Evolutionary conservation across 2,329 filamentous ascomycete genomes (phyloP).

Genomic region (Celoporthe dispersa): DNA sequence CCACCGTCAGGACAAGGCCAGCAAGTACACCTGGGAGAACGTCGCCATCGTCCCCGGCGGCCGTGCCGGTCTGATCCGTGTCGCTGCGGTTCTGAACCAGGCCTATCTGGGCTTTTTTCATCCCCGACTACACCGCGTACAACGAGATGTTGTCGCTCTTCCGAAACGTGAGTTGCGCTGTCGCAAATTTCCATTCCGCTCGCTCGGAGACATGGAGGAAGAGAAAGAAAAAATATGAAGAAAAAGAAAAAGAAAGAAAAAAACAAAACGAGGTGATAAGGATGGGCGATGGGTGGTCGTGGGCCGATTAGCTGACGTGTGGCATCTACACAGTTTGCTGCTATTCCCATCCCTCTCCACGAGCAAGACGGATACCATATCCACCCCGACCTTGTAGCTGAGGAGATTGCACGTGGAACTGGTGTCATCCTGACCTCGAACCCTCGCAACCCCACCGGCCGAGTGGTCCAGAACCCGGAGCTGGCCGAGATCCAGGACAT

Average conservation of each 20-base stretch:
- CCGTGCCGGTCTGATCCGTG: conserved; percentile 88
- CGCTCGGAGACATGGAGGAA: neutral
- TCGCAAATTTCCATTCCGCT: neutral
- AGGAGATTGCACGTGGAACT: conserved; percentile 85
- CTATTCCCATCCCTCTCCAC: conserved; percentile 82
- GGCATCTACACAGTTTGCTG: conserved; percentile 68
- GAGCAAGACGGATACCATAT: conserved; percentile 91
- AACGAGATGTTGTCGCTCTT: conserved; percentile 97
- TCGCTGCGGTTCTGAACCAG: conserved; percentile 91
- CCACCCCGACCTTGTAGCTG: conserved; percentile 88
- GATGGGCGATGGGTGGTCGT: neutral
- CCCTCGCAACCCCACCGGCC: conserved; percentile 90
- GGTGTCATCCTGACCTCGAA: conserved; percentile 93
- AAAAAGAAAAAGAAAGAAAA: neutral
- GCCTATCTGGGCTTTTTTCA: conserved; percentile 94
- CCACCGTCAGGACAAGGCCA: conserved; percentile 84
- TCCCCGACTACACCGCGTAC: conserved; percentile 94
- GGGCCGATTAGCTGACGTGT: conserved; percentile 17
- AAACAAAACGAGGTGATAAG: too few relatives aligned
- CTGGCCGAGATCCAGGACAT: conserved; percentile 90
- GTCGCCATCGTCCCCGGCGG: conserved; percentile 95
- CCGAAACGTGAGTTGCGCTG: conserved; percentile 68
- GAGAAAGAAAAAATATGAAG: too few relatives aligned
- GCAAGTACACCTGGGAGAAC: conserved; percentile 96
- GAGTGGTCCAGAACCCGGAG: conserved; percentile 83